Conservation (phyloP, 495 filamentous ascomycete genomes). For the Penicillium paradoxum region DNA sequence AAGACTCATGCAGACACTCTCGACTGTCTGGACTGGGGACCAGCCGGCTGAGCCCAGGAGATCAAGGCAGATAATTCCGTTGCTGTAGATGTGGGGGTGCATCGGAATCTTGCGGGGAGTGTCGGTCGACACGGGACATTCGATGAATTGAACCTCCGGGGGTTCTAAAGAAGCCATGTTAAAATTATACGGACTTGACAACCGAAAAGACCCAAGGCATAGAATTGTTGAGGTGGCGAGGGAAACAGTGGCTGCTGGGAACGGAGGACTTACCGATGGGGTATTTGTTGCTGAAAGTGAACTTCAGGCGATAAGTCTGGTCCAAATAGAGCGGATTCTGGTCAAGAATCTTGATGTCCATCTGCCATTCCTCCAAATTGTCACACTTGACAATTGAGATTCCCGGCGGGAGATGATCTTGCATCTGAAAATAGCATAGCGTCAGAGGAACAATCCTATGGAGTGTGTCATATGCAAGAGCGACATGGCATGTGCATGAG, state of each 20-base stretch:
- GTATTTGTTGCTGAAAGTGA: slow-evolving; percentile 76
- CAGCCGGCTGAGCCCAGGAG: slow-evolving; percentile 83
- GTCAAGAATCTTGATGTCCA: slow-evolving; percentile 90
- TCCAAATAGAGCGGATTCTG: slow-evolving; percentile 82
- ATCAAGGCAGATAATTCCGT: slow-evolving; percentile 97
- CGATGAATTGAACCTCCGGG: slow-evolving; percentile 86
- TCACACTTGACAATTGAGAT: slow-evolving; percentile 77
- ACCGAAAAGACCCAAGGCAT: not conserved
- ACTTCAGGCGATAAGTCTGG: slow-evolving; percentile 80
- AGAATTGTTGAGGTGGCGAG: not conserved
- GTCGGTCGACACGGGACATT: slow-evolving; percentile 40
- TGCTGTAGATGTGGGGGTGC: slow-evolving; percentile 96
- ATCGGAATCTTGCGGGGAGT: slow-evolving; percentile 73
- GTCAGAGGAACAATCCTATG: not conserved
- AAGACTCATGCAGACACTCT: slow-evolving; percentile 94
- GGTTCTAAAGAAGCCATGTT: slow-evolving; percentile 53
- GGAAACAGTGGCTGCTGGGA: not conserved
- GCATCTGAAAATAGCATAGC: slow-evolving; percentile 28
- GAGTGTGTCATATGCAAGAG: not conserved
- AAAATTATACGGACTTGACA: not conserved
- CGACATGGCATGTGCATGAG: not conserved
- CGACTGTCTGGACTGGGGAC: slow-evolving; percentile 94
- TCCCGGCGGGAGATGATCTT: slow-evolving; percentile 55
- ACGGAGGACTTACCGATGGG: slow-evolving; percentile 67
- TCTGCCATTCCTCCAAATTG: slow-evolving; percentile 81